These are phyloP conservation scores for Leavenworthia alabamica DNA, from an alignment of 345 rosid species.

Conservation along the genomic window DNA sequence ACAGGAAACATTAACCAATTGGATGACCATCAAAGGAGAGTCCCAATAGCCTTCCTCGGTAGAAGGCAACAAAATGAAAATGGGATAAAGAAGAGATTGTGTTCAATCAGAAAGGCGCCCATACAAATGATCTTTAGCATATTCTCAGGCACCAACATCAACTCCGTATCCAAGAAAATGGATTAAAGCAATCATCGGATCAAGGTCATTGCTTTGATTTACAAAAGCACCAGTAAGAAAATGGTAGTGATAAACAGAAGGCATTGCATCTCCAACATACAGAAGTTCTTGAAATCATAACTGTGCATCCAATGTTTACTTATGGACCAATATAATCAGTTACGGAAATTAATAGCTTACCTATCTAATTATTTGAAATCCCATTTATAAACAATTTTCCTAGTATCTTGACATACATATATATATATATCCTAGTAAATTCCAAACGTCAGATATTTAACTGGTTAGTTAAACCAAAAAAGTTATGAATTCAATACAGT, in stretches of 20 bases:
- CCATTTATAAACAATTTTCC: background rate
- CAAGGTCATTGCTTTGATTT: background rate
- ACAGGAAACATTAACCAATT: constrained; percentile 14
- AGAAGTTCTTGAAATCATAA: constrained; percentile 3
- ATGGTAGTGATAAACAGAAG: background rate
- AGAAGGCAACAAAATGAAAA: constrained; percentile 7
- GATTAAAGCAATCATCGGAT: background rate
- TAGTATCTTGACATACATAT: background rate
- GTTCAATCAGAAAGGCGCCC: background rate
- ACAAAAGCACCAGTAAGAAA: background rate
- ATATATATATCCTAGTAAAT: background rate
- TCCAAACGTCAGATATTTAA: background rate
- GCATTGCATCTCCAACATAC: background rate
- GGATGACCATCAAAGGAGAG: constrained; percentile 5
- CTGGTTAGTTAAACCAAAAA: background rate
- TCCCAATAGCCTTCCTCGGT: background rate
- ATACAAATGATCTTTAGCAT: constrained; percentile 13
- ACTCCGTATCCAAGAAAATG: background rate
- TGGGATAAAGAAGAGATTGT: background rate
- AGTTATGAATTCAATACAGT: background rate
- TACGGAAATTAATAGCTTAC: constrained; percentile 5
- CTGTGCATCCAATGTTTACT: constrained; percentile 5
- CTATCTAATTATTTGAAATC: background rate
- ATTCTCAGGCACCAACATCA: constrained; percentile 18
- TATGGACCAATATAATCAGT: background rate